phyloP scores from a whole-genome alignment of 75 land plant genomes.

The Pinus tabuliformis region DNA sequence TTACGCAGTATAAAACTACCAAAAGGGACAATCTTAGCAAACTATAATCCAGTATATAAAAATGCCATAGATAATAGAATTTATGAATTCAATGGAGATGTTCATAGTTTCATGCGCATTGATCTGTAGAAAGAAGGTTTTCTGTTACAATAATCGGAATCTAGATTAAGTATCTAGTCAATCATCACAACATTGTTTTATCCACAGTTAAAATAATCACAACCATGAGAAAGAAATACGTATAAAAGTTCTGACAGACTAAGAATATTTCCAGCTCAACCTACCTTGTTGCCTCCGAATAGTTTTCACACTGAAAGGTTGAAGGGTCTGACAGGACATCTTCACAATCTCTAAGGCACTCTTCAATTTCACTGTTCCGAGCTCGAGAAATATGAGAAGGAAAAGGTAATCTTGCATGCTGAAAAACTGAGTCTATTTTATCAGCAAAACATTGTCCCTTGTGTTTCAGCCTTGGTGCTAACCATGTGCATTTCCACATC shows the following conservation, averaged over 20 bases:
- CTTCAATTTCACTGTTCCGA: neutral
- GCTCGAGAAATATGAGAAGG: neutral
- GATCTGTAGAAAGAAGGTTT: neutral
- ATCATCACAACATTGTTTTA: neutral
- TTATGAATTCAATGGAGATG: neutral
- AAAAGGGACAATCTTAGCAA: neutral
- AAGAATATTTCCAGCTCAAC: too few relatives aligned
- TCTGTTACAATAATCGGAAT: neutral
- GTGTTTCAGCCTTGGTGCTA: slow-evolving; percentile 2
- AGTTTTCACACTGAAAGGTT: neutral
- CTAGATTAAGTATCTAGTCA: slow-evolving; percentile 1
- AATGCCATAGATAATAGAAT: neutral
- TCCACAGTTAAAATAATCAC: neutral
- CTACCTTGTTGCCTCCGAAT: slow-evolving; percentile 5
- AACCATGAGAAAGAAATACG: neutral
- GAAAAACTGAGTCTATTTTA: slow-evolving; percentile 1
- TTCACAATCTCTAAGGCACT: neutral
- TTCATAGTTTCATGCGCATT: neutral
- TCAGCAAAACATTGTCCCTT: neutral
- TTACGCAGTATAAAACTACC: neutral
- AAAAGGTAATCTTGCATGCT: neutral
- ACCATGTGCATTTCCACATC: slow-evolving; percentile 3
- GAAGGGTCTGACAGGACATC: neutral
- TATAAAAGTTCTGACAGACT: too few relatives aligned
- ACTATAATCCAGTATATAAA: neutral